Evolutionary conservation across 1,284 basidiomycete genomes (phyloP).

Genomic region (Papiliotrema nemorosa): DNA sequence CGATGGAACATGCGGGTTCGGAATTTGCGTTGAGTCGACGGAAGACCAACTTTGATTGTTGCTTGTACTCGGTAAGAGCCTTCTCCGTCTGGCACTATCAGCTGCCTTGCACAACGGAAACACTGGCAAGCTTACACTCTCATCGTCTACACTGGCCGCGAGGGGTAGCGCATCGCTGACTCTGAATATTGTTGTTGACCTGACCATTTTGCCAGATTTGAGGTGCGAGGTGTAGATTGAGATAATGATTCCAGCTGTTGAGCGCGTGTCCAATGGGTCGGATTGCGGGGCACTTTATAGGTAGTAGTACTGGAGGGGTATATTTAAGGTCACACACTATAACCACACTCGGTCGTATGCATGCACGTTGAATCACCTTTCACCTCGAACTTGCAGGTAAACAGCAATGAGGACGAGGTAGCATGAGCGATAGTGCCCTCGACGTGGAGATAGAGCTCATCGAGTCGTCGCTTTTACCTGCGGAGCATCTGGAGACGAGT

Average conservation of each 20-base stretch:
- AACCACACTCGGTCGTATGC: too few relatives aligned
- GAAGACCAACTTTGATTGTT: slow-evolving; percentile 95
- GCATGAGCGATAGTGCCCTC: slow-evolving; percentile 13
- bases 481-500: slow-evolving; percentile 54
- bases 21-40: slow-evolving; percentile 87
- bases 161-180: slow-evolving; percentile 88
- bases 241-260: too few relatives aligned
- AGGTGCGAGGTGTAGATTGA: neutral
- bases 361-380: too few relatives aligned
- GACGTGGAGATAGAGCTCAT: slow-evolving; percentile 41
- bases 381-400: too few relatives aligned
- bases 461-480: slow-evolving; percentile 59
- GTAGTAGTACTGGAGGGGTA: neutral
- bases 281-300: neutral
- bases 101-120: slow-evolving; percentile 1
- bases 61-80: slow-evolving; percentile 93
- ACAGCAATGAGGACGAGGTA: neutral
- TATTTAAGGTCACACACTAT: too few relatives aligned
- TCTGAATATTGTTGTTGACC: slow-evolving; percentile 84
- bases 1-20: slow-evolving; percentile 94
- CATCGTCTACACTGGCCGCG: slow-evolving; percentile 92
- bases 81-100: slow-evolving; percentile 75
- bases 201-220: slow-evolving; percentile 62
- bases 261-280: neutral
- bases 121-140: slow-evolving; percentile 62